A percentile compares a stretch with the other conserved stretches of the same genome.
Evolutionary conservation across 495 filamentous ascomycete species (phyloP).

Genomic region (Podospora pseudopauciseta): DNA sequence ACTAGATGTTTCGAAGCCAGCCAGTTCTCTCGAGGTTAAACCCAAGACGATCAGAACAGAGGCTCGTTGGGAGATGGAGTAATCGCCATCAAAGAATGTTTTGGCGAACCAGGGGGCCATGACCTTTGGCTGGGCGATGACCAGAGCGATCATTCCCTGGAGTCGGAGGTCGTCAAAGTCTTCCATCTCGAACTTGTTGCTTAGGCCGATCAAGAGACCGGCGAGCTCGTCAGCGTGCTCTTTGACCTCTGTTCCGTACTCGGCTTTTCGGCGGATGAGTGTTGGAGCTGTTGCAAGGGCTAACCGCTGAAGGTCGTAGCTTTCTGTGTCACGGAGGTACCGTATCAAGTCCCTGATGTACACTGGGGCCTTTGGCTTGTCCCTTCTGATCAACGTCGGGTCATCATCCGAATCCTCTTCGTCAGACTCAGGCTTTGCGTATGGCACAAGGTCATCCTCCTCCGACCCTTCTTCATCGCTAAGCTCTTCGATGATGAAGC

Average conservation of each 20-base stretch:
- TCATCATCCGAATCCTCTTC: constrained; percentile 88
- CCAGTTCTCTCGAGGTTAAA: constrained; percentile 80
- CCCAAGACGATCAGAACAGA: constrained; percentile 78
- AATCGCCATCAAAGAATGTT: constrained; percentile 87
- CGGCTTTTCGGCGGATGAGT: constrained; percentile 82
- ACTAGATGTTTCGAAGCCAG: constrained; percentile 67
- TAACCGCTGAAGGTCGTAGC: constrained; percentile 77
- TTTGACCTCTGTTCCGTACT: constrained; percentile 80
- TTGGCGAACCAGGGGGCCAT: constrained; percentile 82
- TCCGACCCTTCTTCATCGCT: constrained; percentile 53
- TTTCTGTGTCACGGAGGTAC: constrained; percentile 75
- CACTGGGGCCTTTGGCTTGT: constrained; percentile 81
- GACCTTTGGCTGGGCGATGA: constrained; percentile 68
- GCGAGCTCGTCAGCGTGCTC: constrained; percentile 82
- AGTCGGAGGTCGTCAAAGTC: constrained; percentile 73
- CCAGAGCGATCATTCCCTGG: constrained; percentile 78
- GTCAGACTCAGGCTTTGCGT: constrained; percentile 92
- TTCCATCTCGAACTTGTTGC: constrained; percentile 73
- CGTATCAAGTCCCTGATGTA: constrained; percentile 85
- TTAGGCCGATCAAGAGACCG: constrained; percentile 67
- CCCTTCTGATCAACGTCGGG: constrained; percentile 73
- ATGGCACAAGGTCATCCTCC: constrained; percentile 73
- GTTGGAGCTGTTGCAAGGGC: constrained; percentile 70
- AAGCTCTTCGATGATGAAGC: constrained; percentile 67
- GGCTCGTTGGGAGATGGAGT: constrained; percentile 77